A percentile compares a stretch with the other conserved stretches of the same genome.
phyloP scores from a whole-genome alignment of 2,329 filamentous ascomycete species.

The Trichoderma asperellum region DNA sequence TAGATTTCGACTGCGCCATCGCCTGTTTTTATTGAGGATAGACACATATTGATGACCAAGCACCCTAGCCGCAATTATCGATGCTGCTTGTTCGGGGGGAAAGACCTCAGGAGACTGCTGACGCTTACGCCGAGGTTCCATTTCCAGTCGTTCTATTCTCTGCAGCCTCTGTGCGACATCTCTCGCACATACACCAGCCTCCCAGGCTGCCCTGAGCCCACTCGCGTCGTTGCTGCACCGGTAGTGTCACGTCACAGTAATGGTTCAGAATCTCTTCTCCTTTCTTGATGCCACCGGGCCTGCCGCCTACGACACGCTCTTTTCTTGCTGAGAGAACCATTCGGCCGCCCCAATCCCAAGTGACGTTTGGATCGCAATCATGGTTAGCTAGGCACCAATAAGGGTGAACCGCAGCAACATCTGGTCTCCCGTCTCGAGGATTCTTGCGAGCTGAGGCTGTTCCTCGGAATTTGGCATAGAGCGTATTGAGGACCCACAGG shows the following conservation, averaged over 20 bases:
- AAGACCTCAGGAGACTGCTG: not conserved
- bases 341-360: conserved; percentile 87
- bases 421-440: conserved; percentile 76
- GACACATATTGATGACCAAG: not conserved
- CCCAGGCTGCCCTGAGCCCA: conserved; percentile 89
- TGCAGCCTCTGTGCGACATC: conserved; percentile 74
- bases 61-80: not conserved
- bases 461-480: conserved; percentile 90
- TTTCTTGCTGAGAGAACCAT: conserved; percentile 72
- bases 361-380: conserved; percentile 91
- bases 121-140: conserved; percentile 11
- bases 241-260: conserved; percentile 84
- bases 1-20: not conserved
- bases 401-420: conserved; percentile 90
- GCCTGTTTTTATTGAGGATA: conserved; percentile 1
- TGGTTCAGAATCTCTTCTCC: conserved; percentile 91
- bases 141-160: conserved; percentile 18
- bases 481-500: conserved; percentile 84
- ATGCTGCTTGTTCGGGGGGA: not conserved
- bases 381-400: conserved; percentile 98
- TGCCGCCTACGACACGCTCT: conserved; percentile 56
- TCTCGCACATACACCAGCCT: conserved; percentile 82
- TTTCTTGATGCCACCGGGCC: conserved; percentile 65
- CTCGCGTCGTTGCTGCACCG: conserved; percentile 79
- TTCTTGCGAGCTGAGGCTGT: conserved; percentile 87